Evolutionary conservation across 176 grass and related monocot species (phyloP), one percentile per base, ranked within the genome.

Genomic region (Ensete glaucum): DNA sequence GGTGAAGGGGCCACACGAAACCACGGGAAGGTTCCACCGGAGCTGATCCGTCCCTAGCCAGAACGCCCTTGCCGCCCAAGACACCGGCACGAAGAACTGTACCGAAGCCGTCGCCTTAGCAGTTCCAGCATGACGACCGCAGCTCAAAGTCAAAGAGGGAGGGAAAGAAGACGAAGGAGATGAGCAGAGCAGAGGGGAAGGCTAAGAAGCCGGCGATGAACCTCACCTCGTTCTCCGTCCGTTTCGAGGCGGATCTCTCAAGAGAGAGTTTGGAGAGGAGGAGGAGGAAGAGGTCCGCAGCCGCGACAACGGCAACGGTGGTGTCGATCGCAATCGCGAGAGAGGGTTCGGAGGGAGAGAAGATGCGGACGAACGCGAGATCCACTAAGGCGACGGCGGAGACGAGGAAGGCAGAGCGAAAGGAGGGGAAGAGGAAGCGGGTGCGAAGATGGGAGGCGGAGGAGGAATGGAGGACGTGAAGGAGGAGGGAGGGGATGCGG

Each of bases 21-120:
- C 83, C 17, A 91, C 86, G 3, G 88, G 84, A 52, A 94, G 91
- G 69, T 86, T 80, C 1, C 84, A 85, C 66, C 84, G 86, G 9
- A 83, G 81, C 76, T 94, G 90, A 79, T 99, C 88, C 0, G 88
- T 94, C 43, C 88, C 90, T 58, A 99, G 90, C 95, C 95, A 99
- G 78, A 94, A 99, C 16, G 86, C 73, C 73, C 88, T 80, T 2
- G 95, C 83, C 54, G 87, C 93, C 17, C 72, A 57, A 49, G 86
- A 70, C 14, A 90, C 77, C 0, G 88, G 90, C 52, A 91, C 72
- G 64, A 82, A 85, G 55, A 88, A 75, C 15, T 94, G 84, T 21
- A 73, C 1, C 19, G 68, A 58, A 17, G 57, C 0, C 1, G 21
- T 21, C 49, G 58, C 25, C 34, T 20, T 48, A 8, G 43, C 55